Evolutionary conservation across 345 rosid species (phyloP).

Genomic region (Excoecaria cochinchinensis): DNA sequence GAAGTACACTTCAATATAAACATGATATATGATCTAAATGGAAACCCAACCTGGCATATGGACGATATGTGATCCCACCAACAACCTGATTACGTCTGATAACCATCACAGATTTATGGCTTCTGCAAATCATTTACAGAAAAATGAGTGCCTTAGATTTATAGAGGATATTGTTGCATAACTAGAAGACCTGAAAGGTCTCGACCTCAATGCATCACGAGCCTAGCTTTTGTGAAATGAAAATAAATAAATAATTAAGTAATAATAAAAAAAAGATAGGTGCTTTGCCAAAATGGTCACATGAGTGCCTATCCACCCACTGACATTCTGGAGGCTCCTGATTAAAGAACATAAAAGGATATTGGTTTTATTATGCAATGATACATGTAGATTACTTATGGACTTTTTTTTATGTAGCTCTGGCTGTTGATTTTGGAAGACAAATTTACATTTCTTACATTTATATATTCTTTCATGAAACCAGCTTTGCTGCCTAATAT

Average conservation of each 20-base stretch:
- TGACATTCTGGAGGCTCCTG: background rate
- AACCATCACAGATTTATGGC: slow-evolving; percentile 98
- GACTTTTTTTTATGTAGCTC: background rate
- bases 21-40: slow-evolving; percentile 1
- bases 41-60: slow-evolving; percentile 69
- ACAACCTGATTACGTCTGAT: slow-evolving; percentile 81
- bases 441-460: background rate
- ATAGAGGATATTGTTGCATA: background rate
- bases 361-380: background rate
- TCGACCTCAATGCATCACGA: background rate
- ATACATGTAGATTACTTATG: background rate
- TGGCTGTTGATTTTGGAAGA: background rate
- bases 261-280: background rate
- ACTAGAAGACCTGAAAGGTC: background rate
- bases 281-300: slow-evolving; percentile 1
- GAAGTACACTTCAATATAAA: slow-evolving; percentile 1
- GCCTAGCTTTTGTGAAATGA: slow-evolving; percentile 4
- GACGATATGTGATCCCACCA: slow-evolving; percentile 99
- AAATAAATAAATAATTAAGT: background rate
- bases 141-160: background rate
- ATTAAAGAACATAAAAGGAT: slow-evolving; percentile 4
- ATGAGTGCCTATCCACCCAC: background rate
- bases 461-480: background rate
- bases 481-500: background rate
- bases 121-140: slow-evolving; percentile 46